These are phyloP conservation scores for Adenanthera pavonina DNA, from an alignment of 306 rosid species.

Conservation along the genomic window DNA sequence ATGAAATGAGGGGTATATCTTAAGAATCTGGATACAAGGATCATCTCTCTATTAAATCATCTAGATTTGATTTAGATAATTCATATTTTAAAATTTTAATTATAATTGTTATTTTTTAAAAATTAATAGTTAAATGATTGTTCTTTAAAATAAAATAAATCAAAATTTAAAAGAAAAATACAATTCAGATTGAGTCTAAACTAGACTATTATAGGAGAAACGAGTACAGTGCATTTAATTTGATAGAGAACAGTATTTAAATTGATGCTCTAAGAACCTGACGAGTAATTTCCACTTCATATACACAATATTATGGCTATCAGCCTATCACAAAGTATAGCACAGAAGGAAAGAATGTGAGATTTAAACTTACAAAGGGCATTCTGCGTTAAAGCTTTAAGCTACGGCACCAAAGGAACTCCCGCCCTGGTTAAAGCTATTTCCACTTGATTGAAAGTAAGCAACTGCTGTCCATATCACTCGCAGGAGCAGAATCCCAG, in stretches of 20 bases:
- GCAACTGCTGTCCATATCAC: conserved; percentile 66
- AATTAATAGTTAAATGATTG: no score
- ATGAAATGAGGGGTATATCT: no score
- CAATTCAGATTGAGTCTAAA: no score
- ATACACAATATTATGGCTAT: not conserved
- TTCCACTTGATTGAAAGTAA: conserved; percentile 67
- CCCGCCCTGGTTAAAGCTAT: conserved; percentile 56
- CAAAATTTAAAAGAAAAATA: no score
- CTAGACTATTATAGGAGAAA: no score
- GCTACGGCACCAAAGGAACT: conserved; percentile 61
- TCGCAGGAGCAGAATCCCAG: conserved; percentile 64
- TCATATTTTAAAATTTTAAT: no score
- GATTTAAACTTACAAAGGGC: not conserved
- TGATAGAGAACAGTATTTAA: not conserved
- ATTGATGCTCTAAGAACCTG: not conserved
- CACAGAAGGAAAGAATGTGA: not conserved
- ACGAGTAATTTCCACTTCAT: conserved; percentile 19
- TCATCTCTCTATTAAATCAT: no score
- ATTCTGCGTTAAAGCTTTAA: conserved; percentile 34
- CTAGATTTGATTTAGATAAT: no score
- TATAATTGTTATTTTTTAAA: no score
- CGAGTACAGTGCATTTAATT: no score
- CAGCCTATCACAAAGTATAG: not conserved
- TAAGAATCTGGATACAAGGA: no score
- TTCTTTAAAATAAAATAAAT: no score